Conservation (phyloP, 495 filamentous ascomycete species). For the Polyplosphaeria fusca region DNA sequence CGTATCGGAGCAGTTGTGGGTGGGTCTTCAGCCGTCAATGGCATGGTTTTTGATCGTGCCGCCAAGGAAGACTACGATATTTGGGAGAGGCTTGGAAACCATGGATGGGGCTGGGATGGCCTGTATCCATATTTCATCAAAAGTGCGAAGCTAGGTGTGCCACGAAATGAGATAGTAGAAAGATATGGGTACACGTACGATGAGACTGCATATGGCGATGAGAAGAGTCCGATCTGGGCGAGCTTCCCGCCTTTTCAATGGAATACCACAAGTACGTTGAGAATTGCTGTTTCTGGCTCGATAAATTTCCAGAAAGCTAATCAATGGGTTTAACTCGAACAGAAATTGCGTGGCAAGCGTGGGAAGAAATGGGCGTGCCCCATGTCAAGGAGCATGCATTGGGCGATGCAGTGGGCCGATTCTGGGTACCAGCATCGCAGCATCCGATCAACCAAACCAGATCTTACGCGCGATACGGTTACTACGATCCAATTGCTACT, state of each 20-base stretch:
- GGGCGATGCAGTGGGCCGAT: constrained; percentile 9
- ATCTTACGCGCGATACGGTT: constrained; percentile 23
- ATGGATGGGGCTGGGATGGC: constrained; percentile 28
- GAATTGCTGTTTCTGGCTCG: neutral
- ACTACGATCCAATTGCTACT: constrained; percentile 15
- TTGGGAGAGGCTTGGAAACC: constrained; percentile 26
- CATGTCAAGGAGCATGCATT: constrained; percentile 5
- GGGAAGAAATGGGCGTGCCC: constrained; percentile 16
- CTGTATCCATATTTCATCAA: constrained; percentile 31
- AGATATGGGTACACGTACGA: constrained; percentile 41
- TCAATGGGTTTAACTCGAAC: neutral
- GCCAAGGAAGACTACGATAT: constrained; percentile 24
- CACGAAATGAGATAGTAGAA: neutral
- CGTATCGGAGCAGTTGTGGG: constrained; percentile 9
- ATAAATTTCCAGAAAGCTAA: neutral
- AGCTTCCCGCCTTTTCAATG: constrained; percentile 46
- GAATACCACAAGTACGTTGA: constrained; percentile 6
- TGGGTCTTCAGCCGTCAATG: constrained; percentile 23
- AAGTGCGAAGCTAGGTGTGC: constrained; percentile 6
- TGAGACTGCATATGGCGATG: constrained; percentile 39
- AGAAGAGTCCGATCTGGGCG: constrained; percentile 41
- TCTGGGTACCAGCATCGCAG: constrained; percentile 19
- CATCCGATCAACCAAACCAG: constrained; percentile 16
- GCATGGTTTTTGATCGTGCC: constrained; percentile 24
- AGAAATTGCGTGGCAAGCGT: constrained; percentile 29